Conservation (phyloP, 2,329 filamentous ascomycete genomes). For the Trichophyton rubrum region DNA sequence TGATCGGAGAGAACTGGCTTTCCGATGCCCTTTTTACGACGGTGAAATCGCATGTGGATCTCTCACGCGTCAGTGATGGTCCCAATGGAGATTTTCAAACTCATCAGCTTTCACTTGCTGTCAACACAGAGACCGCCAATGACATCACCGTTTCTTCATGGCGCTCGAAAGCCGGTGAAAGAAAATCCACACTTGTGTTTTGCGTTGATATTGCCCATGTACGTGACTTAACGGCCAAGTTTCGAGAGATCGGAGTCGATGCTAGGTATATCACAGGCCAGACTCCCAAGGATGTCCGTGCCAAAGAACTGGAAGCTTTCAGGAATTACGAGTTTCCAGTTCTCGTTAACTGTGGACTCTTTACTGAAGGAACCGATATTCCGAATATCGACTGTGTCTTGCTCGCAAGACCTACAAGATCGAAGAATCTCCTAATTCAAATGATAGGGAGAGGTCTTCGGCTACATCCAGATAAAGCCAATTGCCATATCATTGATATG, state of each 20-base stretch:
- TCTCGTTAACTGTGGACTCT: conserved; percentile 87
- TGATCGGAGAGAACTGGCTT: conserved; percentile 85
- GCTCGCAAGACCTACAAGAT: conserved; percentile 75
- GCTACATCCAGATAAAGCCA: conserved; percentile 61
- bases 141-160: conserved; percentile 76
- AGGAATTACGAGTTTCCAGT: conserved; percentile 67
- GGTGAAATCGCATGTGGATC: conserved; percentile 67
- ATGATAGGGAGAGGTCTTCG: conserved; percentile 97
- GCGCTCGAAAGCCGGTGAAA: conserved; percentile 58
- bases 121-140: conserved; percentile 74
- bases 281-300: conserved; percentile 57
- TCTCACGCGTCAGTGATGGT: conserved; percentile 55
- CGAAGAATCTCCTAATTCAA: conserved; percentile 84
- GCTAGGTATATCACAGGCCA: conserved; percentile 77
- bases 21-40: conserved; percentile 90
- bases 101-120: conserved; percentile 61
- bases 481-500: conserved; percentile 95
- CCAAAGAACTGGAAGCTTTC: conserved; percentile 62
- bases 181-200: conserved; percentile 83
- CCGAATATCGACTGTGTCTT: conserved; percentile 93
- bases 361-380: conserved; percentile 95
- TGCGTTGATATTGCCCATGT: conserved; percentile 87
- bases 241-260: conserved; percentile 65
- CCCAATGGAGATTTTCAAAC: conserved; percentile 67
- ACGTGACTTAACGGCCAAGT: conserved; percentile 57